These are phyloP conservation scores for Leccinum uliginosum DNA, from an alignment of 768 basidiomycete genomes.

Conservation along the genomic window DNA sequence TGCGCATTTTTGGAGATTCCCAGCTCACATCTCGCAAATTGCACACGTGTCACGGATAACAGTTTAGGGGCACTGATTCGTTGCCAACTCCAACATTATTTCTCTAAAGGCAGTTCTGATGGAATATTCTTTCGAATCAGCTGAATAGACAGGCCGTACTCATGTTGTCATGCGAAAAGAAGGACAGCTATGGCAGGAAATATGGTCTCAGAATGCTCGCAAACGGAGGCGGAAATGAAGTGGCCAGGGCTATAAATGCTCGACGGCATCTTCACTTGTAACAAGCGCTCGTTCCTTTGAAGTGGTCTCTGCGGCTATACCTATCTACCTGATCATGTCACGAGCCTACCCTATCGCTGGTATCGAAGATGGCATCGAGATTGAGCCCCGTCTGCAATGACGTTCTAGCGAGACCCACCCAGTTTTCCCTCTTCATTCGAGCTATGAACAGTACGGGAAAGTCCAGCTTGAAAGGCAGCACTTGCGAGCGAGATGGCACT, in stretches of 20 bases:
- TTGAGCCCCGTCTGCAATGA: constrained; percentile 15
- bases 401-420: constrained; percentile 9
- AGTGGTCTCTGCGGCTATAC: background rate
- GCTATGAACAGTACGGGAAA: constrained; percentile 4
- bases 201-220: background rate
- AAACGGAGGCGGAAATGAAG: background rate
- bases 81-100: background rate
- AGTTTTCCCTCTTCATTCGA: constrained; percentile 19
- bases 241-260: background rate
- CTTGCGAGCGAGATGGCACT: too few relatives aligned
- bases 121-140: background rate
- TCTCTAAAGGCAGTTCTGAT: background rate
- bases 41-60: background rate
- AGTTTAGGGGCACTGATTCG: background rate
- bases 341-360: constrained; percentile 10
- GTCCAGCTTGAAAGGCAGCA: background rate
- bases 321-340: constrained; percentile 6
- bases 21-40: too few relatives aligned
- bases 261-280: background rate
- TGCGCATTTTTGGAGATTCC: too few relatives aligned
- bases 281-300: background rate
- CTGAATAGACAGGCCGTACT: background rate
- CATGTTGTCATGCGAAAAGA: background rate
- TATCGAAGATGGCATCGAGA: background rate
- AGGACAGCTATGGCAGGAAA: background rate